These are phyloP conservation scores for Withania somnifera DNA, from an alignment of 305 asterid genomes.

Conservation along the genomic window DNA sequence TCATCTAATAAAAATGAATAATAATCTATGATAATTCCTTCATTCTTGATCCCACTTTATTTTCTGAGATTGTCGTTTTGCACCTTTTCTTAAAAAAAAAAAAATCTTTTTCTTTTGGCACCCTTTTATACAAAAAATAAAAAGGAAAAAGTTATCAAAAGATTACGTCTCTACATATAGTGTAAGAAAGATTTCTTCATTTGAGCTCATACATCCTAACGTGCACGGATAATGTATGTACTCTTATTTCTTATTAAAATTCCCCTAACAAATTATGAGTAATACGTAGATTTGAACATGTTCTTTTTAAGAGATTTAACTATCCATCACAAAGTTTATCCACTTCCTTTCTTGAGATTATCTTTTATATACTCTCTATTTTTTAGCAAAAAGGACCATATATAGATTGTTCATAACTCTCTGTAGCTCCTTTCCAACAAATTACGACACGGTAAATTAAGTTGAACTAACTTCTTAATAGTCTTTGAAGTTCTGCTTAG, in stretches of 20 bases:
- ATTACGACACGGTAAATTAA: no score
- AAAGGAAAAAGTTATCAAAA: background rate
- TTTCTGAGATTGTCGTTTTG: background rate
- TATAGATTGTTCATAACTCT: no score
- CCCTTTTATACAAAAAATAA: background rate
- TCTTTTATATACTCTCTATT: no score
- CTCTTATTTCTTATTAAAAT: background rate
- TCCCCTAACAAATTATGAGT: background rate
- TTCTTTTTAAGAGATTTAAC: no score
- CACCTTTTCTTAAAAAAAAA: background rate
- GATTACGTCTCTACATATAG: background rate
- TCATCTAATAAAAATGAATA: background rate
- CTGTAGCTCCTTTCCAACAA: no score
- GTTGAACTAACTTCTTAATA: no score
- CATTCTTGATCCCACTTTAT: background rate
- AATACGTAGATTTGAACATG: no score
- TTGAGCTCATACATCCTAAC: background rate
- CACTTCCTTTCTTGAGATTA: no score
- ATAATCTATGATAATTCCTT: background rate
- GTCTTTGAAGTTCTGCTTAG: no score
- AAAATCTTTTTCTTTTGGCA: background rate
- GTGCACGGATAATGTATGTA: background rate
- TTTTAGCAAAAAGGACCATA: no score
- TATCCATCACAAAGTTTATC: no score
- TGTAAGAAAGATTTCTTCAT: background rate